phyloP scores from a whole-genome alignment of 2,329 filamentous ascomycete genomes.

The Drechmeria coniospora region DNA sequence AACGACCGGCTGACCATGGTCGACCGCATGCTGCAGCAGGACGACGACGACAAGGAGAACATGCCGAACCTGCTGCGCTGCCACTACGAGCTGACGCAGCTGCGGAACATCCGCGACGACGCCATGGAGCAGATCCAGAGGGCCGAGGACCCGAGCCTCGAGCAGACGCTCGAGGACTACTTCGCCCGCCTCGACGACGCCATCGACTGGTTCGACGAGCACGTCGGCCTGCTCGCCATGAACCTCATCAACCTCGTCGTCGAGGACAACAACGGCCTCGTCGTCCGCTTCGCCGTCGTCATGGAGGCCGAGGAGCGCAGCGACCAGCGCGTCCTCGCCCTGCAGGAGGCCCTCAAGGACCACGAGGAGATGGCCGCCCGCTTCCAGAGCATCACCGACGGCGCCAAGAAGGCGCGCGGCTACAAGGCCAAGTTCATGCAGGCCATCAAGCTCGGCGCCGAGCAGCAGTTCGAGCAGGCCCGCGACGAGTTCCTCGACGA shows the following conservation, averaged over 20 bases:
- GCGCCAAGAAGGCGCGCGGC: constrained; percentile 78
- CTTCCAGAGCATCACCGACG: constrained; percentile 90
- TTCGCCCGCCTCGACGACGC: constrained; percentile 76
- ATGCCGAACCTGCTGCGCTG: constrained; percentile 84
- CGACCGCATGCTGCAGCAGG: constrained; percentile 63
- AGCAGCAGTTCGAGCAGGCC: constrained; percentile 57
- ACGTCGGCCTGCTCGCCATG: constrained; percentile 75
- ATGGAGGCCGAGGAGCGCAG: constrained; percentile 96
- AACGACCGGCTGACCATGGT: constrained; percentile 61
- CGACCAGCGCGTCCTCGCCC: constrained; percentile 74
- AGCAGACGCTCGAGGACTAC: constrained; percentile 76
- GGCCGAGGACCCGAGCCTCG: constrained; percentile 55
- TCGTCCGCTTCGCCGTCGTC: constrained; percentile 81
- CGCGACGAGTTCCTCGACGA: constrained; percentile 69
- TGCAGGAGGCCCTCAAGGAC: constrained; percentile 89
- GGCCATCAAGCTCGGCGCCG: constrained; percentile 58
- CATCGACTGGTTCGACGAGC: constrained; percentile 90
- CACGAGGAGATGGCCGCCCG: constrained; percentile 87
- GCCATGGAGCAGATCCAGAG: constrained; percentile 90
- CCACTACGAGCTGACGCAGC: constrained; percentile 81
- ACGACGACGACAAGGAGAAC: constrained; percentile 72
- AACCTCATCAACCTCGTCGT: constrained; percentile 81
- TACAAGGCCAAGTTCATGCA: constrained; percentile 94
- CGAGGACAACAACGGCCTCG: constrained; percentile 71
- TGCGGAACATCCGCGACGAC: constrained; percentile 89